phyloP scores from a whole-genome alignment of 2,329 filamentous ascomycete genomes.

The Didymella pomorum region DNA sequence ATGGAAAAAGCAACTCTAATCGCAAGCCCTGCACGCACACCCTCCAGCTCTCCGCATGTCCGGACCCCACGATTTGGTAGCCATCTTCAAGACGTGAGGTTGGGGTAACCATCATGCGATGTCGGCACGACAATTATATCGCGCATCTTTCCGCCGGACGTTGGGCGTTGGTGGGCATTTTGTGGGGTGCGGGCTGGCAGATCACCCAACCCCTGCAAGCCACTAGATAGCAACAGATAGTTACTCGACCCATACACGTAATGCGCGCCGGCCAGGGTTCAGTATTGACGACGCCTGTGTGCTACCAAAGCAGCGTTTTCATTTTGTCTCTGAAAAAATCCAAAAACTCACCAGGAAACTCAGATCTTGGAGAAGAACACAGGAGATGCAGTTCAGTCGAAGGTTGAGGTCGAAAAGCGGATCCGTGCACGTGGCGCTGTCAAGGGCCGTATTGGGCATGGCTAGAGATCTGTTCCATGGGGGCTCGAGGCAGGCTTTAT shows the following conservation, averaged over 20 bases:
- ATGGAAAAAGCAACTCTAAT: constrained; percentile 24
- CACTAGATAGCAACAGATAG: constrained; percentile 41
- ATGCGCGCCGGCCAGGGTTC: constrained; percentile 34
- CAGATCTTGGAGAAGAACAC: background rate
- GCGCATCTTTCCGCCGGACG: constrained; percentile 29
- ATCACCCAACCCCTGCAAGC: constrained; percentile 31
- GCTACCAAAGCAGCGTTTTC: constrained; percentile 11
- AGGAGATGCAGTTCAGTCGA: constrained; percentile 8
- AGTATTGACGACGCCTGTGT: constrained; percentile 13
- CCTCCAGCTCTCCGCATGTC: constrained; percentile 16
- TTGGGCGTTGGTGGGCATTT: constrained; percentile 37
- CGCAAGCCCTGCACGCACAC: constrained; percentile 5
- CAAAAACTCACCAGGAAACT: constrained; percentile 1
- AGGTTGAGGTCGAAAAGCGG: constrained; percentile 18
- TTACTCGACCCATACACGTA: constrained; percentile 46
- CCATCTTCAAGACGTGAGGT: constrained; percentile 13
- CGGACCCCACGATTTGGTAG: constrained; percentile 38
- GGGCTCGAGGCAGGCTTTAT: constrained; percentile 36
- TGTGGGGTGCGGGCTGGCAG: constrained; percentile 33
- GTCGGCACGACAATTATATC: constrained; percentile 39
- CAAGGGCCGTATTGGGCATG: constrained; percentile 37
- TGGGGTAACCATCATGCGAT: constrained; percentile 42
- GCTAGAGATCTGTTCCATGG: constrained; percentile 32
- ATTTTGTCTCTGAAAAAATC: background rate
- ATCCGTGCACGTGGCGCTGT: constrained; percentile 36